Conservation (phyloP, 2,329 filamentous ascomycete species). For the Elsinoe ampelina region DNA sequence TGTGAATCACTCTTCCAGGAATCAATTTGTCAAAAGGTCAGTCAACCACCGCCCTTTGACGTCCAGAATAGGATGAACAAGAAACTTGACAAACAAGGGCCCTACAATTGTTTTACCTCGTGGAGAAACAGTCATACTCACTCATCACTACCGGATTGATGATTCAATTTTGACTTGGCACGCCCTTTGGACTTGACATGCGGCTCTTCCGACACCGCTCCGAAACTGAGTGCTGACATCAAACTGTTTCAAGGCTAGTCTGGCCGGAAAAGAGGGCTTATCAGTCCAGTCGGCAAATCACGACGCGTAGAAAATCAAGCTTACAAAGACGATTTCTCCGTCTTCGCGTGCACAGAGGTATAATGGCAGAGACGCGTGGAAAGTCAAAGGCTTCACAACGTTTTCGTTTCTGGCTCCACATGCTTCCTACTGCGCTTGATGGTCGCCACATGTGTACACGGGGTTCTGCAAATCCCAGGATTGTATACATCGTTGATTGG, state of each 20-base stretch:
- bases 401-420: too few species aligned
- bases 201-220: neutral
- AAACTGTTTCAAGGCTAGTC: neutral
- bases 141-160: too few species aligned
- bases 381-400: too few species aligned
- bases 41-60: neutral
- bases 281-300: neutral
- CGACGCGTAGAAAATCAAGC: neutral
- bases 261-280: neutral
- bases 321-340: neutral
- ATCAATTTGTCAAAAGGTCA: too few species aligned
- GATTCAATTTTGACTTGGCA: neutral
- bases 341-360: too few species aligned
- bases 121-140: too few species aligned
- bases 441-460: too few species aligned
- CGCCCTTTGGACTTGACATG: neutral
- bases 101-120: too few species aligned
- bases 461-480: too few species aligned
- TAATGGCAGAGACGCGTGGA: too few species aligned
- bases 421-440: too few species aligned
- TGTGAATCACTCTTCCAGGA: neutral
- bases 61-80: neutral
- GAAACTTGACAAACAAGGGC: neutral
- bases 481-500: too few species aligned
- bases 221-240: neutral